Evolutionary conservation across 257 asterid genomes (phyloP).

Genomic region (Fraxinus anomala): DNA sequence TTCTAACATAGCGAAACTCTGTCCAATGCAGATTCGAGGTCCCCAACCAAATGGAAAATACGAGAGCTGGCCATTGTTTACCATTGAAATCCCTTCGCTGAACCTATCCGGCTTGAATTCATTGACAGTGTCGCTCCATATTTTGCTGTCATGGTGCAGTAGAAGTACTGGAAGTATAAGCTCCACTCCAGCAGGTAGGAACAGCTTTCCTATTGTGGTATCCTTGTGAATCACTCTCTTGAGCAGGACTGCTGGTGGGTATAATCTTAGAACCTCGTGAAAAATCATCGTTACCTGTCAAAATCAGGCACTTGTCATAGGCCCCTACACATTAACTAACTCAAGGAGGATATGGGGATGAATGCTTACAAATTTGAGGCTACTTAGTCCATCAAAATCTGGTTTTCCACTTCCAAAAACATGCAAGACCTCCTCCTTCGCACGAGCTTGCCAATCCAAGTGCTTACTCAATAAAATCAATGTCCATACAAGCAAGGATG

Average conservation of each 20-base stretch:
- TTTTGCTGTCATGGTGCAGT: slow-evolving; percentile 29
- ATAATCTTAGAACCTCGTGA: slow-evolving; percentile 32
- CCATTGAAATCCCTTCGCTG: slow-evolving; percentile 26
- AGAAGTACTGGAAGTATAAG: slow-evolving; percentile 20
- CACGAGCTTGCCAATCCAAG: slow-evolving; percentile 51
- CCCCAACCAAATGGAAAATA: slow-evolving; percentile 37
- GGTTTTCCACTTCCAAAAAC: slow-evolving; percentile 38
- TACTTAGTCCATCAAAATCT: slow-evolving; percentile 39
- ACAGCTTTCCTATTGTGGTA: slow-evolving; percentile 19
- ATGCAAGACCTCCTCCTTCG: slow-evolving; percentile 53
- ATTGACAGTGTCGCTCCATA: slow-evolving; percentile 36
- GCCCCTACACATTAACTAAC: no score
- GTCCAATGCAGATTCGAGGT: slow-evolving; percentile 38
- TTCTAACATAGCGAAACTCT: slow-evolving; percentile 34
- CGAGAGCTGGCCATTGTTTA: slow-evolving; percentile 9
- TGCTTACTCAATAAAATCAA: slow-evolving; percentile 49
- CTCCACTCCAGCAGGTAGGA: slow-evolving; percentile 25
- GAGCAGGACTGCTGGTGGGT: slow-evolving; percentile 15
- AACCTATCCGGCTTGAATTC: slow-evolving; percentile 44
- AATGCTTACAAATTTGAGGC: slow-evolving; percentile 48
- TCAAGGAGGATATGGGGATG: no score
- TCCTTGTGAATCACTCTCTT: slow-evolving; percentile 1
- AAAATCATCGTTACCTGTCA: slow-evolving; percentile 9
- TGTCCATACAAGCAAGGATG: slow-evolving; percentile 54
- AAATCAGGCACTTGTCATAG: not conserved